phyloP scores from a whole-genome alignment of 352 stramenopile species.

The Phytophthora brassicae region DNA sequence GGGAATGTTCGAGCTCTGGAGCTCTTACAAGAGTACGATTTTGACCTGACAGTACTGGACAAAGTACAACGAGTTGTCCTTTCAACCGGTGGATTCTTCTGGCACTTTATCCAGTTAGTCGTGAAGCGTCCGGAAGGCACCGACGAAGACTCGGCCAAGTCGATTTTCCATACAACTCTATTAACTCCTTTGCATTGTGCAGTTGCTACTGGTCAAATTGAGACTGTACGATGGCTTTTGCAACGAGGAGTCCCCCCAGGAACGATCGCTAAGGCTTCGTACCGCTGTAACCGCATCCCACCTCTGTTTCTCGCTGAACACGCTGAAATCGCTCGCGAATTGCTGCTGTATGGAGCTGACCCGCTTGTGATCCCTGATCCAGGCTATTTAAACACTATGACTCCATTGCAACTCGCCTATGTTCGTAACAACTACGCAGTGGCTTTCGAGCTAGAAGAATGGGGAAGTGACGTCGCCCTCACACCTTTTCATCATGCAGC shows the following conservation, averaged over 20 bases:
- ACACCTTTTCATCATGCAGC: conserved; percentile 68
- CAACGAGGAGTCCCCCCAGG: conserved; percentile 37
- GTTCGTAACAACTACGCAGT: conserved; percentile 68
- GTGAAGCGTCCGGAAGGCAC: conserved; percentile 28
- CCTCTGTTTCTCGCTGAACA: conserved; percentile 72
- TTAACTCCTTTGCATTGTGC: conserved; percentile 71
- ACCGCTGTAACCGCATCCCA: conserved; percentile 55
- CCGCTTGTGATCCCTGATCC: conserved; percentile 63
- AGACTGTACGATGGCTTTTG: conserved; percentile 63
- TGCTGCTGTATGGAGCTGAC: conserved; percentile 57
- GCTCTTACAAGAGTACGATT: conserved; percentile 47
- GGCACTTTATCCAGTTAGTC: conserved; percentile 61
- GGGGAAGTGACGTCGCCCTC: conserved; percentile 66
- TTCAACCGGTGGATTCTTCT: conserved; percentile 69
- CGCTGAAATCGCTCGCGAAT: conserved; percentile 46
- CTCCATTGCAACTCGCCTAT: conserved; percentile 67
- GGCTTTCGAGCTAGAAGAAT: conserved; percentile 65
- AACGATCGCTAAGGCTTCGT: conserved; percentile 43
- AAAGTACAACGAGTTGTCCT: conserved; percentile 70
- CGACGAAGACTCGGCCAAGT: conserved; percentile 18
- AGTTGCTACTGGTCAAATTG: conserved; percentile 56
- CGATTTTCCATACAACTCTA: conserved; percentile 70
- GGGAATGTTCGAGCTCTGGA: conserved; percentile 63
- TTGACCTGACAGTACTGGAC: conserved; percentile 54
- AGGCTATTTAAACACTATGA: conserved; percentile 75